These are phyloP conservation scores for Pisolithus albus DNA, from an alignment of 768 basidiomycete genomes.

Conservation along the genomic window DNA sequence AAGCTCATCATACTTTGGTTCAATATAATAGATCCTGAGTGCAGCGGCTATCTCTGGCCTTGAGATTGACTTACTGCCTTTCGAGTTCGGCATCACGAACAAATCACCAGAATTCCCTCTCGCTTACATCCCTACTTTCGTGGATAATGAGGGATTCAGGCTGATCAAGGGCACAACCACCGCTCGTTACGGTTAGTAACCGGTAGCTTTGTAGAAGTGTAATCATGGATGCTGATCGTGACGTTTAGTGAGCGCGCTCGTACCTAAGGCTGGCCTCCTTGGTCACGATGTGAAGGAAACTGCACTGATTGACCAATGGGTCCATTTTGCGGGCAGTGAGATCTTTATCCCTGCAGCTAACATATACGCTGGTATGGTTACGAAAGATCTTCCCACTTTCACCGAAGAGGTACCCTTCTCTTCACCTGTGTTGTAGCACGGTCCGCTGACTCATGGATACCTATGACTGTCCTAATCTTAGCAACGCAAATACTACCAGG, in stretches of 20 bases:
- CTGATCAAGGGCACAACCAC: slow-evolving; percentile 12
- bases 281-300: slow-evolving; percentile 8
- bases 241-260: slow-evolving; percentile 10
- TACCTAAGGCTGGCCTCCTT: slow-evolving; percentile 7
- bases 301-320: slow-evolving; percentile 16
- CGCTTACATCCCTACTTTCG: slow-evolving; percentile 17
- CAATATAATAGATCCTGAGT: slow-evolving; percentile 10
- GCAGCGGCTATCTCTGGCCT: slow-evolving; percentile 15
- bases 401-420: not conserved
- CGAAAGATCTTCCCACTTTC: not conserved
- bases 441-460: too few relatives aligned
- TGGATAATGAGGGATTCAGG: slow-evolving; percentile 12
- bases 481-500: too few relatives aligned
- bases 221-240: not conserved
- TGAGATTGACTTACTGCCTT: slow-evolving; percentile 4
- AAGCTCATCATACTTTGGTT: not conserved
- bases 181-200: slow-evolving; percentile 9
- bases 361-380: not conserved
- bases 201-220: not conserved
- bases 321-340: slow-evolving; percentile 15
- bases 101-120: slow-evolving; percentile 13
- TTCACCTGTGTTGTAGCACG: too few relatives aligned
- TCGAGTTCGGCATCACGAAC: slow-evolving; percentile 4
- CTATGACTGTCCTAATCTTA: too few relatives aligned
- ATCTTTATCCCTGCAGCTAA: not conserved